Percentiles rank a stretch among this genome's conserved stretches.
These are phyloP conservation scores for Fraxinus velutina DNA, from an alignment of 305 asterid species.

Conservation along the genomic window DNA sequence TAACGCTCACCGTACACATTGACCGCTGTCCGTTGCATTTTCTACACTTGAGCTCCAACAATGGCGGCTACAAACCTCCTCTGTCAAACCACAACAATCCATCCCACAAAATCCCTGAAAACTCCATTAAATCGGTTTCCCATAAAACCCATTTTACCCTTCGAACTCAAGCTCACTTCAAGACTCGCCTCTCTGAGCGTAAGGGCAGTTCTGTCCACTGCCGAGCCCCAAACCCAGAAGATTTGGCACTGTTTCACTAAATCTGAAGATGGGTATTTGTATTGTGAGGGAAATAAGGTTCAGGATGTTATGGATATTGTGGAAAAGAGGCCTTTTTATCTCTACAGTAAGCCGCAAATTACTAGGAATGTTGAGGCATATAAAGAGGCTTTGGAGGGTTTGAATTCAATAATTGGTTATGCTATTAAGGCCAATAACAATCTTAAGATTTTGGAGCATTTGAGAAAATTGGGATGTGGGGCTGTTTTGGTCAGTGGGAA, in stretches of 20 bases:
- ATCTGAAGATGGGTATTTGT: constrained; percentile 67
- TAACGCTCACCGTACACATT: neutral
- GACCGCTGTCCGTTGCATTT: neutral
- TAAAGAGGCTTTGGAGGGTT: constrained; percentile 68
- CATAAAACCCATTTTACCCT: constrained; percentile 30
- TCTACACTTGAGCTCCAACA: constrained; percentile 24
- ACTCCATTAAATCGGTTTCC: constrained; percentile 20
- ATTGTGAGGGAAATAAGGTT: constrained; percentile 68
- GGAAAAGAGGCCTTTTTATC: constrained; percentile 80
- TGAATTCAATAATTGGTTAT: constrained; percentile 72
- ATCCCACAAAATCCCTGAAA: constrained; percentile 25
- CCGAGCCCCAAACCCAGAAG: constrained; percentile 54
- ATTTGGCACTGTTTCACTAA: constrained; percentile 72
- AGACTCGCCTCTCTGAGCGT: constrained; percentile 31
- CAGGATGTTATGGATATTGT: constrained; percentile 61
- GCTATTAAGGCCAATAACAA: constrained; percentile 92
- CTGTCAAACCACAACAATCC: constrained; percentile 39
- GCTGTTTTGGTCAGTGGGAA: constrained; percentile 97
- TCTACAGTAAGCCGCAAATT: constrained; percentile 81
- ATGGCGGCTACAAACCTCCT: constrained; percentile 71
- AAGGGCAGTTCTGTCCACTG: constrained; percentile 53
- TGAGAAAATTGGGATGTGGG: constrained; percentile 72
- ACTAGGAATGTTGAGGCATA: constrained; percentile 82
- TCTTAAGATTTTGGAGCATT: constrained; percentile 80
- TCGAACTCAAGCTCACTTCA: constrained; percentile 44